Evolutionary conservation across 345 rosid species (phyloP), one percentile per base, ranked within the genome.

Genomic region (Erodium maritimum): DNA sequence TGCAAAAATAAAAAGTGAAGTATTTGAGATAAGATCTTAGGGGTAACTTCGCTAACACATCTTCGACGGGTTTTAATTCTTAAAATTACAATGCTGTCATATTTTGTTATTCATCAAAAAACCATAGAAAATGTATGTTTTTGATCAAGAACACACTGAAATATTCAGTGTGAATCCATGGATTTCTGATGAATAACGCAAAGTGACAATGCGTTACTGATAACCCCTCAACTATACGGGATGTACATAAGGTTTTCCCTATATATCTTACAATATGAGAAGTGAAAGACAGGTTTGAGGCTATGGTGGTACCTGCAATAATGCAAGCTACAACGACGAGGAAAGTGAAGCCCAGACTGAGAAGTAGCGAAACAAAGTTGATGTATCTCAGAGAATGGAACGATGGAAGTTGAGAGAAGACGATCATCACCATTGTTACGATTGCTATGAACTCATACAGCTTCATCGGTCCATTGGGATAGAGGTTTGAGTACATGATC

Each of bases 361-460:
- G 91, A 65, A 93, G 64, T 10, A 93, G 75, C 53, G 99, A 89
- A 57, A 57, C 91, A 52, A 80, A 64, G 71, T 87, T 93, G 69
- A 93, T 76, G 83, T 87, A 88, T 58, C 97, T 82, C 52, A 93
- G 99, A 66, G 99, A 90, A 75, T 93, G 97, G 78, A 90, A 93
- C 34, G 87, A 75, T 57, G 99, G 91, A 37, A 93, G 73, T 75
- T 93, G 99, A 58, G 99, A 85, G 20, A 93, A 82, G 58, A 80
- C 61, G 53, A 85, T 80, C 99, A 90, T 93, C 9, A 82, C 84
- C 64, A 19, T 81, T 17, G 99, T 93, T 64, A 87, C 99, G 80
- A 93, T 87, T 56, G 91, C 95, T 66, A 93, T 85, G 81, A 93
- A 93, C 73, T 85, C 82, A 55, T 82, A 90, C 52, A 93, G 77